Percentiles rank a stretch among this genome's conserved stretches.
Evolutionary conservation across 305 asterid genomes (phyloP).

Genomic region (Fraxinus dipetala): DNA sequence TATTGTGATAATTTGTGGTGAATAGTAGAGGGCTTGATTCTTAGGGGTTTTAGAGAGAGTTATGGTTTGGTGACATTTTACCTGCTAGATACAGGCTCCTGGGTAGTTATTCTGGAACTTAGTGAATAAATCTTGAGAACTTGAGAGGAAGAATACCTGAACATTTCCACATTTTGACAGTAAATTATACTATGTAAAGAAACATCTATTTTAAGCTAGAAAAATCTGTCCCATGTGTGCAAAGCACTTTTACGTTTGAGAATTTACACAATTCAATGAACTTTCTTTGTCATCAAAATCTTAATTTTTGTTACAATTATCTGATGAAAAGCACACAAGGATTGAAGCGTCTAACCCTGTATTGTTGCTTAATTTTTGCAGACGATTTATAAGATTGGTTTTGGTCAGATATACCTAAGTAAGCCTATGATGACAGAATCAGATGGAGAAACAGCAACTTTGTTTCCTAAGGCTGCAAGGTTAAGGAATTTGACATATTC

Average conservation of each 20-base stretch:
- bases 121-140: background rate
- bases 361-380: slow-evolving; percentile 34
- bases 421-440: slow-evolving; percentile 99
- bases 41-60: background rate
- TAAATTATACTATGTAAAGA: background rate
- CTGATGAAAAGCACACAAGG: background rate
- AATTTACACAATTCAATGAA: background rate
- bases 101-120: background rate
- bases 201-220: background rate
- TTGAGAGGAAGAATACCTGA: background rate
- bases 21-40: background rate
- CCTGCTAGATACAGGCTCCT: slow-evolving; percentile 5
- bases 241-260: background rate
- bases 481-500: slow-evolving; percentile 94
- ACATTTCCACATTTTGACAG: background rate
- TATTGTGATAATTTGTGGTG: background rate
- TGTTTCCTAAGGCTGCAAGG: slow-evolving; percentile 99
- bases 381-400: slow-evolving; percentile 85
- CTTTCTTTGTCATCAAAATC: background rate
- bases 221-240: slow-evolving; percentile 7
- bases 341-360: slow-evolving; percentile 17
- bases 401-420: slow-evolving; percentile 95
- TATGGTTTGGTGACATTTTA: background rate
- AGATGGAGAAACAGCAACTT: slow-evolving; percentile 96
- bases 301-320: background rate